phyloP scores from a whole-genome alignment of 1,139 yeast genomes.

The Kurtzmaniella quercitrusa region DNA sequence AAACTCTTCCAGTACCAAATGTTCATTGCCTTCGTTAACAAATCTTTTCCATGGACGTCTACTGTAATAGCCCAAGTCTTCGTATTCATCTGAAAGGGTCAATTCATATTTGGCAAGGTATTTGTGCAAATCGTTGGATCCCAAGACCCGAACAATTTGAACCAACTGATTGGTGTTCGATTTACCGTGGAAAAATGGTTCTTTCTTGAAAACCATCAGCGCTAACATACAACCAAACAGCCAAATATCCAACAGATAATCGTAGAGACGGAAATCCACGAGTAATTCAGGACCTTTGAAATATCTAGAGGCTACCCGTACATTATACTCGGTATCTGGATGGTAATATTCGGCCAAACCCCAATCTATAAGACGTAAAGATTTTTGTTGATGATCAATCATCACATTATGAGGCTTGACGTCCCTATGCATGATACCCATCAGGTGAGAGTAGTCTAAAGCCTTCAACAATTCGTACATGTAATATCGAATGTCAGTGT shows the following conservation, averaged over 20 bases:
- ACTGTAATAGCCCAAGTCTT: conserved; percentile 74
- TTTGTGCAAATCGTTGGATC: conserved; percentile 75
- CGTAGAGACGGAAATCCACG: conserved; percentile 91
- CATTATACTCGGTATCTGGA: conserved; percentile 91
- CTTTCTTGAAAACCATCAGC: conserved; percentile 93
- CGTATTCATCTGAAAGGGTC: conserved; percentile 75
- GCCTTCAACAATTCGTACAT: conserved; percentile 88
- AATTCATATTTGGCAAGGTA: conserved; percentile 77
- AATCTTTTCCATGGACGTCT: conserved; percentile 89
- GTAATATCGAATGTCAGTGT: conserved; percentile 79
- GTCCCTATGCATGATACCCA: conserved; percentile 98
- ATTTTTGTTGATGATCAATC: conserved; percentile 82
- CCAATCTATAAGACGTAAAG: conserved; percentile 91
- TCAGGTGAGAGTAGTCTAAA: conserved; percentile 88
- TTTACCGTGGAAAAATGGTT: conserved; percentile 96
- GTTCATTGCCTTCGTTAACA: conserved; percentile 68
- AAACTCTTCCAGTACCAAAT: conserved; percentile 64
- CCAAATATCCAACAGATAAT: conserved; percentile 95
- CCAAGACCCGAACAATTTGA: conserved; percentile 89
- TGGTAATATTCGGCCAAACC: conserved; percentile 98
- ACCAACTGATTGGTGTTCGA: conserved; percentile 95
- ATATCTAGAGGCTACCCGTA: conserved; percentile 96
- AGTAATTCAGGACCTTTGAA: conserved; percentile 96
- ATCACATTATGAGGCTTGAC: conserved; percentile 98
- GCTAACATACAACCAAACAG: conserved; percentile 97